Evolutionary conservation across 495 filamentous ascomycete genomes (phyloP).

Genomic region (Letharia lupina): DNA sequence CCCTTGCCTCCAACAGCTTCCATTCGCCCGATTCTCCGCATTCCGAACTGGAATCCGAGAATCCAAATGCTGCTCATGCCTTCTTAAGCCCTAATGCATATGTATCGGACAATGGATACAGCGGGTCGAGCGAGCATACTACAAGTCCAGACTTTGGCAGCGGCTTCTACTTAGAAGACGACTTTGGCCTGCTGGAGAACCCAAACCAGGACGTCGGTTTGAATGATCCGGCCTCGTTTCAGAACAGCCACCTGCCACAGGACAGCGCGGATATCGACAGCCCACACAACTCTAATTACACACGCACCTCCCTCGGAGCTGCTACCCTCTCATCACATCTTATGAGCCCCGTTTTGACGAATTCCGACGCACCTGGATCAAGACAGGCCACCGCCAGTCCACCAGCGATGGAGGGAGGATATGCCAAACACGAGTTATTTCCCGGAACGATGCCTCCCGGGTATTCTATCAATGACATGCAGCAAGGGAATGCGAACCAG

Average conservation of each 20-base stretch:
- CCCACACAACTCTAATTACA: slow-evolving; percentile 4
- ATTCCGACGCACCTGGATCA: slow-evolving; percentile 21
- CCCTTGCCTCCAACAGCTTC: slow-evolving; percentile 8
- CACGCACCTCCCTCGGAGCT: slow-evolving; percentile 22
- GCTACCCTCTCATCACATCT: slow-evolving; percentile 23
- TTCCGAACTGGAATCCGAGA: slow-evolving; percentile 7
- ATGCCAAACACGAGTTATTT: neutral
- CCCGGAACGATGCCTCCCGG: neutral
- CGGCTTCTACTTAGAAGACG: slow-evolving; percentile 17
- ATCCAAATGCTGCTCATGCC: slow-evolving; percentile 11
- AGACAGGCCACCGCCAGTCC: slow-evolving; percentile 23
- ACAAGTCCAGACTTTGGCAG: slow-evolving; percentile 16
- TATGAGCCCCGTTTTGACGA: slow-evolving; percentile 26
- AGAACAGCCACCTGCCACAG: neutral
- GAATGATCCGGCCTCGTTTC: slow-evolving; percentile 6
- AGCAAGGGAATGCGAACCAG: slow-evolving; percentile 10
- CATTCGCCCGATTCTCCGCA: slow-evolving; percentile 7
- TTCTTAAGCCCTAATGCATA: slow-evolving; percentile 24
- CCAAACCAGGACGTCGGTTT: slow-evolving; percentile 4
- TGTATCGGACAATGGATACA: slow-evolving; percentile 23
- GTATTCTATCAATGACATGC: slow-evolving; percentile 6
- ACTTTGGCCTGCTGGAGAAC: slow-evolving; percentile 19
- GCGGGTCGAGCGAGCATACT: slow-evolving; percentile 22
- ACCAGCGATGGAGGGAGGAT: neutral
- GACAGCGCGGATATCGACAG: slow-evolving; percentile 7